phyloP scores from a whole-genome alignment of 441 rosid genomes.

The Corymbia citriodora region DNA sequence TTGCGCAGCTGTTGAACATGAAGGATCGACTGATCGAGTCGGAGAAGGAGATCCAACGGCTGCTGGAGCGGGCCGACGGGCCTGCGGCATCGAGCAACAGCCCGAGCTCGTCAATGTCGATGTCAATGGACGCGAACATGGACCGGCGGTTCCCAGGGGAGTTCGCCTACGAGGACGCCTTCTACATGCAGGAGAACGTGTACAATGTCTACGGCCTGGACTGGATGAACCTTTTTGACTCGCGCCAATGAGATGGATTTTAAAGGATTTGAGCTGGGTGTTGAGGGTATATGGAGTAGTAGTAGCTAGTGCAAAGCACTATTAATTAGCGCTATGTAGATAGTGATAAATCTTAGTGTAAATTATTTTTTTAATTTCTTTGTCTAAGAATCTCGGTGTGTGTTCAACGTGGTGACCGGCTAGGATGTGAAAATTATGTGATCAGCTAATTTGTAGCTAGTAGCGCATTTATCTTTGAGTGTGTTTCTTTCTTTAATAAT shows the following conservation, averaged over 20 bases:
- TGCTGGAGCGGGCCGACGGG: constrained; percentile 40
- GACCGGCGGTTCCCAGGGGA: constrained; percentile 41
- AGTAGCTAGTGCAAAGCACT: neutral
- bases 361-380: neutral
- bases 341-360: neutral
- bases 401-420: neutral
- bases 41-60: constrained; percentile 43
- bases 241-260: neutral
- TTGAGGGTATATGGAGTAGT: constrained; percentile 3
- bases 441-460: neutral
- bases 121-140: constrained; percentile 19
- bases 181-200: constrained; percentile 35
- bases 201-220: constrained; percentile 37
- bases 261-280: neutral
- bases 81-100: constrained; percentile 33
- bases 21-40: constrained; percentile 50
- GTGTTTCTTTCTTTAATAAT: neutral
- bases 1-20: constrained; percentile 45
- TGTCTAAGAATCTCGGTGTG: neutral
- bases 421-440: neutral
- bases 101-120: constrained; percentile 33
- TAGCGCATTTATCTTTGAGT: neutral
- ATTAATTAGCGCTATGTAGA: constrained; percentile 3
- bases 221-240: constrained; percentile 35
- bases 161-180: constrained; percentile 34